Evolutionary conservation across 2,329 filamentous ascomycete genomes (phyloP).

Genomic region (Plectosphaerella cucumerina): DNA sequence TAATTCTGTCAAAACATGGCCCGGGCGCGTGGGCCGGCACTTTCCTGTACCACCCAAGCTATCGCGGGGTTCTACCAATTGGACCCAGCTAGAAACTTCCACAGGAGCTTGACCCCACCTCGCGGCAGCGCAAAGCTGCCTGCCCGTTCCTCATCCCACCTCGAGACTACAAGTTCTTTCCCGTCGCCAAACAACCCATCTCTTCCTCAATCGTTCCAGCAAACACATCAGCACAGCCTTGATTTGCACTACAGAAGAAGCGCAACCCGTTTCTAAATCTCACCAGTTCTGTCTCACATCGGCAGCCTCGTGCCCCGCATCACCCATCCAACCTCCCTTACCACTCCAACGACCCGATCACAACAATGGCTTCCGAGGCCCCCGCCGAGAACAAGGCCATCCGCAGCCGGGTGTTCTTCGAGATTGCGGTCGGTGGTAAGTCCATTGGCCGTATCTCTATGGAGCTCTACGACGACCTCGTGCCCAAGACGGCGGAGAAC

Average conservation of each 20-base stretch:
- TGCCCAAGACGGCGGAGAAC: slow-evolving; percentile 95
- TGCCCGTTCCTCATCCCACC: neutral
- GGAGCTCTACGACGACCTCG: slow-evolving; percentile 72
- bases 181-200: neutral
- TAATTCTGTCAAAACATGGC: neutral
- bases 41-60: neutral
- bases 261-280: neutral
- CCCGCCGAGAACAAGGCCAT: slow-evolving; percentile 35
- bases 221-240: too few species aligned
- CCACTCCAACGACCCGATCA: neutral
- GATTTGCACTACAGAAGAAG: too few species aligned
- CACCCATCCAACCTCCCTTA: neutral
- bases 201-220: too few species aligned
- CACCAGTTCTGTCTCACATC: neutral
- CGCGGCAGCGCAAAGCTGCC: neutral
- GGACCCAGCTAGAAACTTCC: slow-evolving; percentile 4
- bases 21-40: neutral
- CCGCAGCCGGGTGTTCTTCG: slow-evolving; percentile 86
- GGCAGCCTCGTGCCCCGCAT: neutral
- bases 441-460: slow-evolving; percentile 76
- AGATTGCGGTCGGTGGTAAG: slow-evolving; percentile 76
- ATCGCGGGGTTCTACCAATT: neutral
- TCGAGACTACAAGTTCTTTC: neutral
- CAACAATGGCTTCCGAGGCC: slow-evolving; percentile 36
- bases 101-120: slow-evolving; percentile 1